Evolutionary conservation across 257 asterid genomes (phyloP), one percentile per base, ranked within the genome.

Genomic region (Schizonepeta tenuifolia): DNA sequence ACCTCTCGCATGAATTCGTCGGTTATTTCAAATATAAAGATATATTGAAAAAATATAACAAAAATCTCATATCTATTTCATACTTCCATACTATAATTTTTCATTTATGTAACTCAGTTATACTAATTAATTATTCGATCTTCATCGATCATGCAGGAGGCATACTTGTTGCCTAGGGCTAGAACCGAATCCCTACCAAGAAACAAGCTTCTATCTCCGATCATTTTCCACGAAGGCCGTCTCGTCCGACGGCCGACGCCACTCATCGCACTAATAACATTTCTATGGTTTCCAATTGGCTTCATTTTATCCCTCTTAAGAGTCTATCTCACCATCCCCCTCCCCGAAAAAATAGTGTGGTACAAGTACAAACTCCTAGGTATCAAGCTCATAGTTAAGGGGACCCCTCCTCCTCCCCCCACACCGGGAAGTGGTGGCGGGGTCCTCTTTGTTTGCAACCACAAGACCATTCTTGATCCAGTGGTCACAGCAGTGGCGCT

Each of bases 161-260:
- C 86, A 0, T 94, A 83, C 87, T 75, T 84, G 80, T 97, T 94
- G 76, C 88, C 95, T 1, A 81, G 79, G 65, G 70, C 88, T 64
- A 83, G 77, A 75, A 28, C 60, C 0, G 83, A 81, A 31, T 84
- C 98, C 18, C 69, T 91, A 0, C 83, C 96, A 15, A 74, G 93
- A 78, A 83, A 87, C 83, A 88, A 89, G 64, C 93, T 91, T 4
- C 62, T 83, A 24, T 77, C 87, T 12, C 95, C 96, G 8, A 85
- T 91, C 33, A 94, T 91, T 33, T 94, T 94, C 36, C 98, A 91
- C 71, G 97, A 94, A 69, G 98, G 97, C n/a, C 95, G 97, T 33
- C 72, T 89, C 3, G 97, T 87, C 7, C 93, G 86, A 66, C 69
- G 92, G 49, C 97, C 98, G 0, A 89, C 96, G 2, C 97, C 97